phyloP scores from a whole-genome alignment of 805 yeast genomes.

The Spathaspora girioi region DNA sequence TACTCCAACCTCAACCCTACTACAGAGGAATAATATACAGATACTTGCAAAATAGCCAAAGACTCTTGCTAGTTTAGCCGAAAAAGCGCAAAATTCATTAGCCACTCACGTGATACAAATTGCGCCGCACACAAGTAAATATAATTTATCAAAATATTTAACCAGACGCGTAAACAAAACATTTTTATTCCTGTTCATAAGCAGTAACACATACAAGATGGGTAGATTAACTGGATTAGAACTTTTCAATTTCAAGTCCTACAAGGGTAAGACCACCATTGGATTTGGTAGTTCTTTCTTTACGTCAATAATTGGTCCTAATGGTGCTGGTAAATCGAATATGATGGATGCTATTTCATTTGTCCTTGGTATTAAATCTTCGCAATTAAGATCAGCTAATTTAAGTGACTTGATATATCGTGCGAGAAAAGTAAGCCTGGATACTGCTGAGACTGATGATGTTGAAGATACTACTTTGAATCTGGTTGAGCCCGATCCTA shows the following conservation, averaged over 20 bases:
- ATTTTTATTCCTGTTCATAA: neutral
- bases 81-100: no score
- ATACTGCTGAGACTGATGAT: no score
- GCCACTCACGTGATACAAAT: no score
- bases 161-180: neutral
- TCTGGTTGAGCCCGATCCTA: constrained; percentile 33
- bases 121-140: no score
- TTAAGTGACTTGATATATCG: constrained; percentile 78
- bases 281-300: constrained; percentile 83
- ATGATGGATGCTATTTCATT: constrained; percentile 97
- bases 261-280: constrained; percentile 67
- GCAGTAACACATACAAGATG: constrained; percentile 41
- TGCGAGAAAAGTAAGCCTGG: constrained; percentile 35
- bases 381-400: constrained; percentile 70
- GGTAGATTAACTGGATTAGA: constrained; percentile 80
- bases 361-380: constrained; percentile 79
- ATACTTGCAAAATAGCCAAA: no score
- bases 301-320: constrained; percentile 95
- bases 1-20: no score
- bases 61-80: no score
- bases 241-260: constrained; percentile 86
- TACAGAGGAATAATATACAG: no score
- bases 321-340: constrained; percentile 96
- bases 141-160: neutral
- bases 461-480: constrained; percentile 15